Base-by-base conservation (phyloP, 192 early-diverging fungal species). In the Phycomyces nitens region DNA sequence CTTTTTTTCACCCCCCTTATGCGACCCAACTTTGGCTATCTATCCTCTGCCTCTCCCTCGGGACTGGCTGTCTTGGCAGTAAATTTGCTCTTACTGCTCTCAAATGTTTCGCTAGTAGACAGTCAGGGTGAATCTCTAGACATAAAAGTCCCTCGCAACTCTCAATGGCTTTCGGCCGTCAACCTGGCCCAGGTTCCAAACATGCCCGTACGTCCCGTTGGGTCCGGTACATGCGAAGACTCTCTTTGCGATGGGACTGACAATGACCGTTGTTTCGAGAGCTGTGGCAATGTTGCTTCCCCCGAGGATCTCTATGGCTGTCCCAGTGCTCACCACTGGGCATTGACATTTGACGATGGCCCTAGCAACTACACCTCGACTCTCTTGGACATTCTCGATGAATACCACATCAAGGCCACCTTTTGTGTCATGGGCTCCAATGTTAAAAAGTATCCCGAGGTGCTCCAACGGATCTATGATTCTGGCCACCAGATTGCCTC, bases 381-480 rank as follows among this genome's bases (percentile, higher is more conserved):
- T 10, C 52, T 91, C 15, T 67, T 90, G 8, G 80, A 84, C 60
- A 58, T 70, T 0, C 70, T 91, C 5, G 71, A 82, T 18, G 39
- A 71, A 49, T 62, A 69, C 16, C 62, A 78, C 47, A 63, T 88
- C 44, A 89, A 87, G 65, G 88, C 79, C 0, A 88, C 89, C 1
- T 91, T 91, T 70, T 89, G 83, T 64, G 82, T 91, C 16, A 77
- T 82, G 44, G 89, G 89, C 10, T 51, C 71, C 24, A 70, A 80
- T 58, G 68, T 82, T 29, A 68, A 80, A 51, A 56, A 73, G 24
- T 63, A 78, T 34, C 74, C 78, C 0, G 80, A 82, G 8, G 54
- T 81, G 38, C 42, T 90, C 22, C 72, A 62, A 18, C 70, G 75
- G 20, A 77, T 78, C 4, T 71, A 78, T 58, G 58, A 73, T 9